phyloP scores from a whole-genome alignment of 768 basidiomycete genomes.

The Suillus subluteus region DNA sequence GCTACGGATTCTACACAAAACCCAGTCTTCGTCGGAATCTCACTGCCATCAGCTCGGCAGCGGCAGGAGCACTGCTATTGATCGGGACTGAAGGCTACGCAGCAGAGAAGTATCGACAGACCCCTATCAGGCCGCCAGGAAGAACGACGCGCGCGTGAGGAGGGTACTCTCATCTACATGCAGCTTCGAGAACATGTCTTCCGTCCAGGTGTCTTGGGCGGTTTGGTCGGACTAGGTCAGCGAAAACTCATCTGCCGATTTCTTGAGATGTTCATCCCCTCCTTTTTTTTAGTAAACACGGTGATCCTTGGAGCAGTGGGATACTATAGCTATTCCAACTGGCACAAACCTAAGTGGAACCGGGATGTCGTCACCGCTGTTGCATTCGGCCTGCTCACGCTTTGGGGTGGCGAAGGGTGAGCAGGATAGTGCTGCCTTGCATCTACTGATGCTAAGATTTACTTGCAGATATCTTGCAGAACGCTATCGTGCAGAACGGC shows the following conservation, averaged over 20 bases:
- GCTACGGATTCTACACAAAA: slow-evolving; percentile 65
- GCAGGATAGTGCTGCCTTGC: slow-evolving; percentile 22
- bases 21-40: slow-evolving; percentile 64
- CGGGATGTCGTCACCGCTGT: slow-evolving; percentile 59
- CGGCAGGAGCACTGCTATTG: slow-evolving; percentile 58
- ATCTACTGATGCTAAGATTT: slow-evolving; percentile 3
- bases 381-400: slow-evolving; percentile 57
- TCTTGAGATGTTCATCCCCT: neutral
- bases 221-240: slow-evolving; percentile 63
- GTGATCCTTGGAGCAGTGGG: slow-evolving; percentile 64
- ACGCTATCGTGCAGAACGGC: slow-evolving; percentile 36
- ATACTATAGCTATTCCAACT: slow-evolving; percentile 65
- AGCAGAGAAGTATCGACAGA: slow-evolving; percentile 61
- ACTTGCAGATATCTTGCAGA: slow-evolving; percentile 42
- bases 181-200: slow-evolving; percentile 58
- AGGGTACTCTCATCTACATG: slow-evolving; percentile 58
- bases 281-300: slow-evolving; percentile 55
- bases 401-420: slow-evolving; percentile 74
- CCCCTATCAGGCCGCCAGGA: slow-evolving; percentile 60
- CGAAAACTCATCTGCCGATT: slow-evolving; percentile 12
- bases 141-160: slow-evolving; percentile 56
- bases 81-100: slow-evolving; percentile 65
- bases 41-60: slow-evolving; percentile 52
- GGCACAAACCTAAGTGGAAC: slow-evolving; percentile 70
- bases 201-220: slow-evolving; percentile 67